A percentile compares a stretch with the other conserved stretches of the same genome.
These are phyloP conservation scores for Sphagnurus paluster DNA, from an alignment of 1,284 basidiomycete genomes.

Conservation along the genomic window DNA sequence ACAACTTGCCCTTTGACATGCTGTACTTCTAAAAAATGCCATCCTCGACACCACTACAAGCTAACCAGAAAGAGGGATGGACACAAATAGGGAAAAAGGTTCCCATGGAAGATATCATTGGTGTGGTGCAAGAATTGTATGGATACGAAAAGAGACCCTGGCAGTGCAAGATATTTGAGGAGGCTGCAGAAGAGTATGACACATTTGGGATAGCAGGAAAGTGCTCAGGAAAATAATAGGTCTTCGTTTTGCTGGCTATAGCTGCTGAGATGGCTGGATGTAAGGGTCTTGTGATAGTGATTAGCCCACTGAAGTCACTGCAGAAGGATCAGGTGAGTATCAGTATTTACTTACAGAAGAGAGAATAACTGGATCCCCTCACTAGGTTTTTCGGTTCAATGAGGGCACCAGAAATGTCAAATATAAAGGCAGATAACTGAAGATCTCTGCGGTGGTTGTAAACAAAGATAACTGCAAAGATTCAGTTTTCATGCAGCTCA, in stretches of 20 bases:
- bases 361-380: too few relatives aligned
- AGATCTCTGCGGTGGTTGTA: constrained; percentile 16
- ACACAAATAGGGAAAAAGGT: too few relatives aligned
- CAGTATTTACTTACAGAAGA: too few relatives aligned
- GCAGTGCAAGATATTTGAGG: constrained; percentile 1
- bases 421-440: constrained; percentile 12
- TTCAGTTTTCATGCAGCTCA: constrained; percentile 12
- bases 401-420: background rate
- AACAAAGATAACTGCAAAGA: constrained; percentile 22
- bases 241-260: constrained; percentile 21
- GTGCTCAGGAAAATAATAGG: constrained; percentile 22
- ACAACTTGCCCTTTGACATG: too few relatives aligned
- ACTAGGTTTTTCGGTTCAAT: constrained; percentile 12
- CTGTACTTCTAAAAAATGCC: too few relatives aligned
- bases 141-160: background rate
- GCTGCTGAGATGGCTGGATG: constrained; percentile 13
- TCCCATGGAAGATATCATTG: background rate
- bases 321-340: constrained; percentile 28
- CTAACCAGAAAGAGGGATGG: too few relatives aligned
- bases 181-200: constrained; percentile 21
- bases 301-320: constrained; percentile 25
- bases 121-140: background rate
- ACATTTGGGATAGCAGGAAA: constrained; percentile 19
- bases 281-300: constrained; percentile 21
- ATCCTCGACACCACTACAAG: too few relatives aligned